phyloP scores from a whole-genome alignment of 2,329 filamentous ascomycete species.

The Alternaria incomplexa region DNA sequence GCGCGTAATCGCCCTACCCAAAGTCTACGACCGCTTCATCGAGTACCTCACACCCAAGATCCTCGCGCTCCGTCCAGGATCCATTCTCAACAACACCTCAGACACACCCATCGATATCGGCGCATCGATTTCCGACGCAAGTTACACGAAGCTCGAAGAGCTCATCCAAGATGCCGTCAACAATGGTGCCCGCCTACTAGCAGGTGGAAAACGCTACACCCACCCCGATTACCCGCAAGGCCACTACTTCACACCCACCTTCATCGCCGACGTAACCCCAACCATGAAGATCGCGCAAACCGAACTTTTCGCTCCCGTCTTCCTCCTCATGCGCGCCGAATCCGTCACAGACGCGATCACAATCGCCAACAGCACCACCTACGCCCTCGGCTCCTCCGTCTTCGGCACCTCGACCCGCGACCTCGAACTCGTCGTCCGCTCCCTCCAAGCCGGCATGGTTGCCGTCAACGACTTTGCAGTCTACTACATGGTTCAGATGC shows the following conservation, averaged over 20 bases:
- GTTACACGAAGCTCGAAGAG: conserved; percentile 76
- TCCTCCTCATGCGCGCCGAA: conserved; percentile 78
- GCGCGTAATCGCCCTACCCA: conserved; percentile 80
- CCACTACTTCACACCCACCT: conserved; percentile 91
- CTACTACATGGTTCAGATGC: conserved; percentile 91
- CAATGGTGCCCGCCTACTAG: conserved; percentile 79
- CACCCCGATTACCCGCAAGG: conserved; percentile 79
- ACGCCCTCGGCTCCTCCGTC: conserved; percentile 86
- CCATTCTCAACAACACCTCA: conserved; percentile 59
- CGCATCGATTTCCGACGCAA: conserved; percentile 81
- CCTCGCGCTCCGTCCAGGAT: conserved; percentile 75
- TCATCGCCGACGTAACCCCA: conserved; percentile 86
- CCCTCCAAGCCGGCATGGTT: conserved; percentile 85
- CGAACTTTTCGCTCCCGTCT: conserved; percentile 92
- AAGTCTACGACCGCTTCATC: conserved; percentile 77
- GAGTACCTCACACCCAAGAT: conserved; percentile 75
- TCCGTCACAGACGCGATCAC: conserved; percentile 71
- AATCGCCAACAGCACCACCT: conserved; percentile 83
- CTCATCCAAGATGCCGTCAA: conserved; percentile 79
- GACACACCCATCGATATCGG: conserved; percentile 74
- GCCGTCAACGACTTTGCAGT: conserved; percentile 94
- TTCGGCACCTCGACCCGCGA: conserved; percentile 71
- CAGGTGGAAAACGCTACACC: conserved; percentile 72
- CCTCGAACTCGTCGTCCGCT: conserved; percentile 68
- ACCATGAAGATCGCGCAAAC: conserved; percentile 86